Evolutionary conservation across 1,139 yeast genomes (phyloP), one percentile per base, ranked within the genome.

Genomic region (Debaryomyces nepalensis): DNA sequence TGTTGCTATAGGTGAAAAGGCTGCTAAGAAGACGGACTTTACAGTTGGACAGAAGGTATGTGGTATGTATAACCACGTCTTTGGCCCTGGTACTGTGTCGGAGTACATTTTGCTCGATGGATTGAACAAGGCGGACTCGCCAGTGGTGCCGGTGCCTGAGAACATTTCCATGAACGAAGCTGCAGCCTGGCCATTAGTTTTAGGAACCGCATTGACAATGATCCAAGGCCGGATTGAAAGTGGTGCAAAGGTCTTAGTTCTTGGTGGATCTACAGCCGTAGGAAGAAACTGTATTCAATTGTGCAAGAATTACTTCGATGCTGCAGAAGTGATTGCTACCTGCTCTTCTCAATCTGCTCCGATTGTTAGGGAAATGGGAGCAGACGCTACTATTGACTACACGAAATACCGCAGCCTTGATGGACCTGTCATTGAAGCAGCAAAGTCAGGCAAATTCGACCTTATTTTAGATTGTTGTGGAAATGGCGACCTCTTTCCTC

Each of bases 211-310:
- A 0, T 66, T 58, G 48, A 68, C 66, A 33, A 56, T 79, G 41
- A 57, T 81, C 37, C 61, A 61, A 41, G 30, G 31, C 10, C 64
- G 50, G 43, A 41, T 57, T 6, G 55, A 47, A 31, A 14, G 11
- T 14, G 30, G 33, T 16, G 33, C 36, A n/a, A 65, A 65, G 46
- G 75, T 86, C 1, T 65, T 87, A 38, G 69, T 87, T 30, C 69
- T 85, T 45, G 96, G 96, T 33, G 93, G 86, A 10, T 80, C 87
- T 4, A 79, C 95, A 1, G 70, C 84, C n/a, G 86, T 85, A 4
- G 95, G 93, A 2, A 61, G 80, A 46, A 75, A 70, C 63, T 73
- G 77, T 2, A 68, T 81, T 21, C 89, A 84, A 56, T 54, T 86
- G 16, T 75, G 82, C 16, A 81, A 77, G 49, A 23, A 33, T 4